Evolutionary conservation across 768 basidiomycete genomes (phyloP).

Genomic region (Boletus tylopilopsis): DNA sequence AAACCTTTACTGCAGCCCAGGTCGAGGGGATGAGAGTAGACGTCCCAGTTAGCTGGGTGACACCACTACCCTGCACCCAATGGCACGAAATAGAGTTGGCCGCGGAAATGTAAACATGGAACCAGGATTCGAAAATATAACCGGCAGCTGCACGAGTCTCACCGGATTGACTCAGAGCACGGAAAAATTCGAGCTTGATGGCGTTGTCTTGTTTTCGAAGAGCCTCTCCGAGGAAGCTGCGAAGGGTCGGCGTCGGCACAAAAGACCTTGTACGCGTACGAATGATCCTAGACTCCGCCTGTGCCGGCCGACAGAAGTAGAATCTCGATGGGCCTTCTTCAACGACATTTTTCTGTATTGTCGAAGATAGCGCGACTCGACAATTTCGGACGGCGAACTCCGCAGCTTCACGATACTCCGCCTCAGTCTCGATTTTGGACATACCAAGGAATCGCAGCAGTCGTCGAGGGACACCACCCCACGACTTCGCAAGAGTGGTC

Average conservation of each 20-base stretch:
- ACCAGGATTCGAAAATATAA: not conserved
- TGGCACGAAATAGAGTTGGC: not conserved
- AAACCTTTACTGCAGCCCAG: not conserved
- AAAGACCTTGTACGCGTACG: not conserved
- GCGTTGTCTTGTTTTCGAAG: not conserved
- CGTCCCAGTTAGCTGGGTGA: not conserved
- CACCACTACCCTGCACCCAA: not conserved
- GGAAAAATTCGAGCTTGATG: not conserved
- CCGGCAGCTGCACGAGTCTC: not conserved
- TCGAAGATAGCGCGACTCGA: not conserved
- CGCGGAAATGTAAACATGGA: not conserved
- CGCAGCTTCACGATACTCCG: not conserved
- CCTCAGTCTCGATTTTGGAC: not conserved
- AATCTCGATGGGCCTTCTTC: not conserved
- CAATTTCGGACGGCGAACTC: not conserved
- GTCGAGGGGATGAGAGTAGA: not conserved
- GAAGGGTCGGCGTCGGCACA: not conserved
- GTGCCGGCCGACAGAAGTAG: not conserved
- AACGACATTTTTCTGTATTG: not conserved
- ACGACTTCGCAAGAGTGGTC: not conserved
- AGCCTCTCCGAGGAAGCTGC: not conserved
- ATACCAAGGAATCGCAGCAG: not conserved
- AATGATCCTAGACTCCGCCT: rapidly evolving
- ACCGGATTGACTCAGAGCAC: not conserved
- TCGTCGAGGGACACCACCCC: not conserved